Base-by-base conservation (phyloP, 441 rosid species). In the Gossypium gossypioides region DNA sequence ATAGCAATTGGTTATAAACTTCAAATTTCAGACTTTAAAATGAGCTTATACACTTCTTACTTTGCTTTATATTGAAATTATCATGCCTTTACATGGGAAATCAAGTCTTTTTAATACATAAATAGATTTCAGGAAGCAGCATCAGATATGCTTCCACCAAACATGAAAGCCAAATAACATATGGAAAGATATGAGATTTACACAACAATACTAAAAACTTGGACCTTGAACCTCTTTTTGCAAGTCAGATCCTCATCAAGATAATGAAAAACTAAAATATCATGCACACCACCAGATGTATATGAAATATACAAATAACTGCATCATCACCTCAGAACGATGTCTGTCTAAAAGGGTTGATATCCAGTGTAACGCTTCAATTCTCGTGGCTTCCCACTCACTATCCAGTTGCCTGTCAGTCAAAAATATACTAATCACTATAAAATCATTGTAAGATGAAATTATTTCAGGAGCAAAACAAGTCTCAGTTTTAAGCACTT, bases 311-410 rank as follows among this genome's bases (percentile, higher is more conserved):
- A 27, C 56, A 58, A 21, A 27, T 10, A 69, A 37, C 55, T 57
- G 52, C 16, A 13, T 1, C 25, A 12, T 76, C 79, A 93, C 97
- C 99, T 91, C 98, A 72, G 77, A 18, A 32, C 99, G 97, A 78
- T 93, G 95, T 81, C 93, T 84, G 76, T 84, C 89, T 71, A 96
- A 80, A 76, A 96, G 95, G 60, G 95, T 88, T 73, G 96, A 86
- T 77, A 93, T 93, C 99, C 99, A 96, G 72, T 91, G 89, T 81
- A 96, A 80, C 56, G 98, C 97, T 83, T 96, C 99, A 76, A 91
- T 93, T 69, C 98, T 89, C 21, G 99, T 93, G 78, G 92, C 95
- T 74, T 96, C 99, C 94, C 87, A 85, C 69, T 91, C 95, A 55
- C 93, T 88, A 64, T 86, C 86, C 73, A 96, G 85, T 83, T 93